phyloP scores from a whole-genome alignment of 768 basidiomycete genomes.

The Pulveroboletus frians region DNA sequence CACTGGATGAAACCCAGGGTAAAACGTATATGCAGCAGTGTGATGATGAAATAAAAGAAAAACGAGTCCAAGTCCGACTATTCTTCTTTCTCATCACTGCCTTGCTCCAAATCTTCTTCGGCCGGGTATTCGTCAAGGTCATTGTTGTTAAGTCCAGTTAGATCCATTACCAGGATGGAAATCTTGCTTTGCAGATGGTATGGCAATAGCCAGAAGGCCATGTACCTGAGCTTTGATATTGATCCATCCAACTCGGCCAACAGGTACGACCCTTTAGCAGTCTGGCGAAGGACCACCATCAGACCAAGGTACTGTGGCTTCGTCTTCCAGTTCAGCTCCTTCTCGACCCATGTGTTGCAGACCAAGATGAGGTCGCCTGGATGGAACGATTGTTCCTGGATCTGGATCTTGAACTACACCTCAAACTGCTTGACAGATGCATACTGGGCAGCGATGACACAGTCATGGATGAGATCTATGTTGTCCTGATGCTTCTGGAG shows the following conservation, averaged over 20 bases:
- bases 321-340: background rate
- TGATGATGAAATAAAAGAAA: too few species aligned
- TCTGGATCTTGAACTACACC: background rate
- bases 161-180: too few species aligned
- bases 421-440: background rate
- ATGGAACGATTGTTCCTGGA: fast-evolving
- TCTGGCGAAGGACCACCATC: background rate
- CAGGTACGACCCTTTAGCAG: background rate
- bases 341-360: background rate
- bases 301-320: background rate
- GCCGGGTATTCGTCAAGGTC: too few species aligned
- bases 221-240: fast-evolving
- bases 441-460: background rate
- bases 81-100: too few species aligned
- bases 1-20: too few species aligned
- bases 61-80: too few species aligned
- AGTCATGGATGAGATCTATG: fast-evolving
- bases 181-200: too few species aligned
- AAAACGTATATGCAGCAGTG: too few species aligned
- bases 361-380: background rate
- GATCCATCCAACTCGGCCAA: background rate
- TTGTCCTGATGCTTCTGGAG: background rate
- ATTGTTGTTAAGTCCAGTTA: too few species aligned
- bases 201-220: background rate
- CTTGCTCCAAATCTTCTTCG: too few species aligned